Percentiles rank a stretch among this genome's conserved stretches.
Evolutionary conservation across 2,329 filamentous ascomycete species (phyloP).

Genomic region (Blastomyces silverae): DNA sequence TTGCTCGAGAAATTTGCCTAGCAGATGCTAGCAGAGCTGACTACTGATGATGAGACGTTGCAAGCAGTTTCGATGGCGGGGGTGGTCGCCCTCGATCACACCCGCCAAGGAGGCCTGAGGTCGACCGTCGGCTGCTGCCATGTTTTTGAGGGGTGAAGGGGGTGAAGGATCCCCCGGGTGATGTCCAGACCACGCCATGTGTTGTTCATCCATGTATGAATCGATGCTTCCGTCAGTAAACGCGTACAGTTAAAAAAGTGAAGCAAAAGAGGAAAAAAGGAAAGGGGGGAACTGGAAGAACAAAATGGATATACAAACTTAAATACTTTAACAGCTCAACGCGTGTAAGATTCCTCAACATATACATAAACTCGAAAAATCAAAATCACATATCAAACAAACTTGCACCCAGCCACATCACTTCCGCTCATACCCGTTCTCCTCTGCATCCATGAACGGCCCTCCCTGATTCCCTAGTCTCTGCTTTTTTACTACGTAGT

Average conservation of each 20-base stretch:
- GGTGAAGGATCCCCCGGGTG: no score
- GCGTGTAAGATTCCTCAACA: no score
- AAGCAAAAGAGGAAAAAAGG: neutral
- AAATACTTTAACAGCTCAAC: no score
- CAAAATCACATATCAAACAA: neutral
- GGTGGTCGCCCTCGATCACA: neutral
- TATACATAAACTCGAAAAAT: no score
- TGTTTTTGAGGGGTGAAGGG: neutral
- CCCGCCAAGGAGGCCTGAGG: neutral
- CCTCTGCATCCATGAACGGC: neutral
- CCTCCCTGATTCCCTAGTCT: neutral
- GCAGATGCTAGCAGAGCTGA: neutral
- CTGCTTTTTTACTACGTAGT: no score
- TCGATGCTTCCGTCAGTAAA: neutral
- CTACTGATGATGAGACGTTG: neutral
- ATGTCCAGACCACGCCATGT: neutral
- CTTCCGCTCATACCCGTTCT: slow-evolving; percentile 1
- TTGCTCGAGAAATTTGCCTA: neutral
- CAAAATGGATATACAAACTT: no score
- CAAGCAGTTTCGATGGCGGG: neutral
- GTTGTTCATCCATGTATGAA: no score
- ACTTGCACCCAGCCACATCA: neutral
- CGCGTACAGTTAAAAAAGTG: neutral
- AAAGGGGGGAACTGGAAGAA: no score
- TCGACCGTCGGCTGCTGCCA: neutral